Base-by-base conservation (phyloP, 768 basidiomycete genomes). In the Lactarius indigo region DNA sequence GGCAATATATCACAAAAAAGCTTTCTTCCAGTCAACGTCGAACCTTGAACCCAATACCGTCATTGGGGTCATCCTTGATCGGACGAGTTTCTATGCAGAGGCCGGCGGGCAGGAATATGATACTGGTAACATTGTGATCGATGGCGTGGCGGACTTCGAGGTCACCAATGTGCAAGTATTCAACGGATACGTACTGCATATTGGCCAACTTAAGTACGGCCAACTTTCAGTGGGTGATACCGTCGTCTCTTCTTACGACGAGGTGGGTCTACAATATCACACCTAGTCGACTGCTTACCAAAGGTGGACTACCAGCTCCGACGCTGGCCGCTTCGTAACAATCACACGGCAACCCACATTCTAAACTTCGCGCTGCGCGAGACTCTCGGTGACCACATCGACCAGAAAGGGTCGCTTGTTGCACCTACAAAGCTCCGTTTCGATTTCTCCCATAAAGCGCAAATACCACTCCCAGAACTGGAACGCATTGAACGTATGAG, bases 261-360 rank as follows among this genome's bases (percentile, higher is more conserved):
- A 98, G 82, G 91, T 94, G 62, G 59, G 81, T 75, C 20, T 28
- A 2, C 31, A 56, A 20, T 28, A 54, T 31, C 17, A 59, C 60
- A 52, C 31, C 23, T 50, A 18, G 20, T 18, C 47, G 12, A 26
- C 35, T n/a, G 33, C 52, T 62, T 64, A 7, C 33, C 15, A 17
- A 23, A 35, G 44, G 26, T 57, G 23, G 35, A 41, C 60, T 67
- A 60, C 20, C 66, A 94, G 91, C 85, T 92, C 41, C 92, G 97
- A 42, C 86, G 97, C 59, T 95, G 94, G 91, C 96, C 96, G 0
- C 79, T 99, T 59, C 88, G 96, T 61, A 98, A 94, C 78, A 99
- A 99, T 74, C 97, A 99, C 79, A 98, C 97, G 31, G 97, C 90
- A 26, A 99, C 97, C 0, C 97, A 99, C 75, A 97, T 99, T 72